phyloP scores from a whole-genome alignment of 2,329 filamentous ascomycete species.

The Phaeosphaeriaceae sp. region DNA sequence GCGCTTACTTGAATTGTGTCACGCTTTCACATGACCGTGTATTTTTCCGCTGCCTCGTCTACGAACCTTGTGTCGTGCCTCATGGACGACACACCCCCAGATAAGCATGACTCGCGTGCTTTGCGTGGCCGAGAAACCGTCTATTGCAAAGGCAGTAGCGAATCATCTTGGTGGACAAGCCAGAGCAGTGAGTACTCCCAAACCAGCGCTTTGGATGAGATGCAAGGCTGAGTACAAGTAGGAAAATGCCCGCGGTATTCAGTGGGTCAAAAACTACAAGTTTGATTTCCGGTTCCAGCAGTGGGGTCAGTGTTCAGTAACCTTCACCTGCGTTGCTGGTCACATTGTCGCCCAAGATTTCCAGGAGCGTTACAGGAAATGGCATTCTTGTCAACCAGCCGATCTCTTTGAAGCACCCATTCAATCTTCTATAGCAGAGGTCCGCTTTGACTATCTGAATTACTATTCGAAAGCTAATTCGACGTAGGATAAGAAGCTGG shows the following conservation, averaged over 20 bases:
- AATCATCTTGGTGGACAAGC: slow-evolving; percentile 84
- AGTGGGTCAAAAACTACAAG: slow-evolving; percentile 91
- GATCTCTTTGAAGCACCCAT: slow-evolving; percentile 83
- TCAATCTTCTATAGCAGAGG: slow-evolving; percentile 69
- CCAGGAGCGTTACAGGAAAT: slow-evolving; percentile 73
- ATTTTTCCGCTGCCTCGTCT: background rate
- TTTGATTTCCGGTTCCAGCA: slow-evolving; percentile 88
- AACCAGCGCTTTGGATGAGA: background rate
- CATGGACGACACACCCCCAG: slow-evolving; percentile 6
- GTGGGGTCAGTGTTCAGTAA: slow-evolving; percentile 84
- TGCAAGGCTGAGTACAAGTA: slow-evolving; percentile 46
- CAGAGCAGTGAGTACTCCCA: slow-evolving; percentile 63
- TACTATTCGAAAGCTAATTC: slow-evolving; percentile 14
- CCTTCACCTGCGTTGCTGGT: slow-evolving; percentile 91
- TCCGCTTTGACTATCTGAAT: slow-evolving; percentile 42
- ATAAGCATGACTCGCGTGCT: slow-evolving; percentile 62
- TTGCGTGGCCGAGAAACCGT: slow-evolving; percentile 87
- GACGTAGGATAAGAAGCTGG: slow-evolving; percentile 72
- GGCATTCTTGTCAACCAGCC: slow-evolving; percentile 80
- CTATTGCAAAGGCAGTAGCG: slow-evolving; percentile 93
- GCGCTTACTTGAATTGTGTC: slow-evolving; percentile 29
- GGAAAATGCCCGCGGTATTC: slow-evolving; percentile 70
- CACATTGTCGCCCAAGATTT: slow-evolving; percentile 88
- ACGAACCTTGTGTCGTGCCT: background rate
- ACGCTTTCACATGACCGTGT: slow-evolving; percentile 46